Base-by-base conservation (phyloP, 192 early-diverging fungal species). In the Linnemannia hyalina region DNA sequence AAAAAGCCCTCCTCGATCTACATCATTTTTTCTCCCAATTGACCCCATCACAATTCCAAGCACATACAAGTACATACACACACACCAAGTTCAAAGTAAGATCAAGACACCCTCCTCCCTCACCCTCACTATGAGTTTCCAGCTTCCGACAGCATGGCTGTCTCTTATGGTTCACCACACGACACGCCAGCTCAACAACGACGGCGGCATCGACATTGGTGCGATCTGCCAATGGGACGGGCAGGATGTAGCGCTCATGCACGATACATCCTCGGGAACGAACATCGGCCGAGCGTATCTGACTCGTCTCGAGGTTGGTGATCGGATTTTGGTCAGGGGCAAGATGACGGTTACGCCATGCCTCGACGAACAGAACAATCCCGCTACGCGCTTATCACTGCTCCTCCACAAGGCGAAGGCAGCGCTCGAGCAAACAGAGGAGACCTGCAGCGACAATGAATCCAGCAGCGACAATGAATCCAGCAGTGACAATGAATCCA, bases 201-300 rank as follows among this genome's bases (percentile, higher is more conserved):
- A 68, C 65, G 65, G 65, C 7, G 35, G 26, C 35, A 36, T 68
- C 65, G 65, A 68, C 65, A 68, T 68, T 35, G 13, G 26, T 68
- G 29, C 65, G 13, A 68, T 68, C 65, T 68, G 29, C 6, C 65
- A 68, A 68, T 68, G 65, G 65, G 65, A 68, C 65, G 65, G 65
- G 29, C 65, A 35, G 65, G 65, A 68, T 68, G 20, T 68, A 68
- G 65, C 65, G 65, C 65, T 68, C 65, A 68, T 68, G 65, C 63
- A 68, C 15, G 29, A 68, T 35, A 13, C 65, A 32, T 68, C 65
- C 35, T 68, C 65, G 26, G 65, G 65, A 68, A 68, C 35, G 8
- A 68, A 68, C 65, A 68, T 36, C 29, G 65, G 65, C 29, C 65
- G 29, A 68, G 65, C 29, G 65, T 68, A 68, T 23, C 65, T 68